Evolutionary conservation across 768 basidiomycete genomes (phyloP).

Genomic region (Chalciporus sphaerocephalus): DNA sequence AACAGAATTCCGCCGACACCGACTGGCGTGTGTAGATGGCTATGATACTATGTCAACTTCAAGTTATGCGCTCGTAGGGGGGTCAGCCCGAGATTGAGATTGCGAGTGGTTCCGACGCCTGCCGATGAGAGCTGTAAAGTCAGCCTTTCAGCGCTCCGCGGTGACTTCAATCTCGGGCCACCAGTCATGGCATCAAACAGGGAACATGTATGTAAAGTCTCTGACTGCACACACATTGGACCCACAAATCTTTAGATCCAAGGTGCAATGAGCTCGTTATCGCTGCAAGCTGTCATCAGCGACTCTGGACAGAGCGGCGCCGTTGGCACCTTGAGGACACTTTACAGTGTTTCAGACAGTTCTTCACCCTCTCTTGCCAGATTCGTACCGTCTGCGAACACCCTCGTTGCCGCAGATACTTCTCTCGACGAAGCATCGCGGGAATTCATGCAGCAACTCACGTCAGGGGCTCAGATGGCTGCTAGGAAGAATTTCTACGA

Average conservation of each 20-base stretch:
- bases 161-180: too few species aligned
- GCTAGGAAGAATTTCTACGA: conserved; percentile 42
- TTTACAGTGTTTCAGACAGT: background rate
- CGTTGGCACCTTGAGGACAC: conserved; percentile 9
- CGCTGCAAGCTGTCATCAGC: conserved; percentile 5
- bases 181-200: too few species aligned
- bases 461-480: conserved; percentile 34
- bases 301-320: background rate
- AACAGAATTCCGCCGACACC: too few species aligned
- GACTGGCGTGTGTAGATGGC: too few species aligned
- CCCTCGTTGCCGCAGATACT: conserved; percentile 6
- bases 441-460: conserved; percentile 29
- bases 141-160: too few species aligned
- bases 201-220: too few species aligned
- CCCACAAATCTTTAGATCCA: background rate
- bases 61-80: too few species aligned
- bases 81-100: too few species aligned
- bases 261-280: conserved; percentile 1
- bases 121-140: too few species aligned
- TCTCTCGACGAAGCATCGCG: conserved; percentile 2
- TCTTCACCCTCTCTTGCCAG: conserved; percentile 5
- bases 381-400: conserved; percentile 14
- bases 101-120: too few species aligned
- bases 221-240: background rate
- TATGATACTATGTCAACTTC: too few species aligned